Percentiles rank a stretch among this genome's conserved stretches.
Conservation (phyloP, 768 basidiomycete genomes). For the Trametes cubensis region DNA sequence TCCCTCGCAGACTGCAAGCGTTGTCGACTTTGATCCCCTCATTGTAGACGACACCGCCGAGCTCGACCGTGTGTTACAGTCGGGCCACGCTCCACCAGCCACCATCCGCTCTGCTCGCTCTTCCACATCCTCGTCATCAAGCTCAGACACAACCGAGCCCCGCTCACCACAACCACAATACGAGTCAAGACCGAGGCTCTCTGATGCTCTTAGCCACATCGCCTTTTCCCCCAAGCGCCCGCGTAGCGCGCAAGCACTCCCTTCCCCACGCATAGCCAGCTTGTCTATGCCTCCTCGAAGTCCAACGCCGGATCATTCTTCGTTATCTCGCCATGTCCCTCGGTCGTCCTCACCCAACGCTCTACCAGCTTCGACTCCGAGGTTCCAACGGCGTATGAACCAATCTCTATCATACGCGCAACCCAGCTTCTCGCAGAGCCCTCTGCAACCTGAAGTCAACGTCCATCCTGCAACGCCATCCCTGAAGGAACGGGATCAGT, state of each 20-base stretch:
- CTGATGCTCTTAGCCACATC: constrained; percentile 70
- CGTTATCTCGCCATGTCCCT: constrained; percentile 25
- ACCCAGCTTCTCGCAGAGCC: constrained; percentile 14
- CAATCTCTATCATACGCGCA: constrained; percentile 33
- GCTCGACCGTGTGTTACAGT: constrained; percentile 60
- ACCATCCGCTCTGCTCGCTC: constrained; percentile 51
- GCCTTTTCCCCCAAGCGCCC: constrained; percentile 80
- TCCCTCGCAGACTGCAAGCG: constrained; percentile 33
- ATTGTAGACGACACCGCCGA: constrained; percentile 65
- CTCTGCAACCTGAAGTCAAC: constrained; percentile 51
- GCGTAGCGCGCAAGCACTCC: constrained; percentile 45
- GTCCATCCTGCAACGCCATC: constrained; percentile 67
- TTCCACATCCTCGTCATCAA: constrained; percentile 47
- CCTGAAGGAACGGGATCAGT: constrained; percentile 29
- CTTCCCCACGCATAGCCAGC: constrained; percentile 16
- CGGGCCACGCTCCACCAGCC: constrained; percentile 50
- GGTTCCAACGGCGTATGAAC: constrained; percentile 23
- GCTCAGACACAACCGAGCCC: constrained; percentile 43
- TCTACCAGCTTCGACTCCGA: constrained; percentile 12
- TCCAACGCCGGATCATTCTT: constrained; percentile 17
- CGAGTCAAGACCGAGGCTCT: constrained; percentile 57
- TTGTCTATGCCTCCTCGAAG: neutral
- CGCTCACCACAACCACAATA: constrained; percentile 45
- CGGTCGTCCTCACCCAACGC: constrained; percentile 20
- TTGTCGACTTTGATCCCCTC: constrained; percentile 54